Base-by-base conservation (phyloP, 2,329 filamentous ascomycete species). In the Akanthomyces muscarius region DNA sequence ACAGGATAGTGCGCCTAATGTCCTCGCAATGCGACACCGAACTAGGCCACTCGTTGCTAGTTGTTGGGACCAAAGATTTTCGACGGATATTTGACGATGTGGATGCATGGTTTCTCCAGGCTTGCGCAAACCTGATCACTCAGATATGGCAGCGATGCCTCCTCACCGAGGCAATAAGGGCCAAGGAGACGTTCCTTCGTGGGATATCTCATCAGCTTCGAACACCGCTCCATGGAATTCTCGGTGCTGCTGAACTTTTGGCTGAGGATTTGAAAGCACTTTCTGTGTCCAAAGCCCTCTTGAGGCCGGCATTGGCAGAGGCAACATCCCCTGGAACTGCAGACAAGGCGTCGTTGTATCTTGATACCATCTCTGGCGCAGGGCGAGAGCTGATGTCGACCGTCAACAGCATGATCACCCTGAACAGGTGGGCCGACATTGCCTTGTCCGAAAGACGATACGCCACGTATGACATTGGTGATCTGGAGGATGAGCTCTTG, bases 161-260 rank as follows among this genome's bases (percentile, higher is more conserved):
- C 13, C 66, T 81, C 0, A 67, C 72, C 28, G 77, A 81, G 64
- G 78, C 76, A 0, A 71, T 80, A 62, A 68, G 68, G 14, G 77
- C 77, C 0, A 81, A 80, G 59, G 77, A 80, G 1, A 73, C 68
- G 3, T 81, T 81, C 61, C 68, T 81, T 0, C 72, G 79, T 4
- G 76, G 78, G 0, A 74, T 81, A 10, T 80, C 77, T 0, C 79
- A 81, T 59, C 77, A 81, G 42, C 74, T 81, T 0, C 73, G 79
- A 44, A 81, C 79, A 0, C 79, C 79, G 0, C 79, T 81, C 5
- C 79, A 81, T 41, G 79, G 79, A 0, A 78, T 81, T 2, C 71
- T 81, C 0, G 73, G 72, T 1, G 72, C 71, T 1, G 68, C 68
- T 1, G 72, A 81, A 18, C 66, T 81, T 0, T 68, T 81, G 1